Evolutionary conservation across 1,139 yeast genomes (phyloP).

Genomic region (Scheffersomyces titani): DNA sequence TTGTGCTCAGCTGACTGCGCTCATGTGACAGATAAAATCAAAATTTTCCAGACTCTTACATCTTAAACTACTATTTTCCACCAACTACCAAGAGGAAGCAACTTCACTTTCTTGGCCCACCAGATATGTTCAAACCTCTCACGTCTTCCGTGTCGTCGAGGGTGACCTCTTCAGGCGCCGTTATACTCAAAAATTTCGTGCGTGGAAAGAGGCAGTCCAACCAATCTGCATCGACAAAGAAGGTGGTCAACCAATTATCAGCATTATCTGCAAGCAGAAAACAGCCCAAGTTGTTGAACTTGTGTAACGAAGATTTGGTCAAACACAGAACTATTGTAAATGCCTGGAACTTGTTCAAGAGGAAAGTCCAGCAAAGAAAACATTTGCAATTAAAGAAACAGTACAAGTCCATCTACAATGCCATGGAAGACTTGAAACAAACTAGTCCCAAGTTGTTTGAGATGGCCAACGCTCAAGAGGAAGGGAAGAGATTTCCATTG

Average conservation of each 20-base stretch:
- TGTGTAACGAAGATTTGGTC: constrained; percentile 78
- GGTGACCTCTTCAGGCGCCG: background rate
- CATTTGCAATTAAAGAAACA: constrained; percentile 57
- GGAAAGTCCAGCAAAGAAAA: constrained; percentile 47
- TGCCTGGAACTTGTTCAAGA: constrained; percentile 75
- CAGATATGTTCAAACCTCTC: constrained; percentile 3
- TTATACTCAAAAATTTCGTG: constrained; percentile 22
- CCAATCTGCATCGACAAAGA: constrained; percentile 61
- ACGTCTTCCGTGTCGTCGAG: constrained; percentile 1
- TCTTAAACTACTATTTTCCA: background rate
- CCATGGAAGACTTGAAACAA: constrained; percentile 69
- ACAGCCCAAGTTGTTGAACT: constrained; percentile 77
- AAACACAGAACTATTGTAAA: constrained; percentile 82
- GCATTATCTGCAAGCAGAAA: constrained; percentile 86
- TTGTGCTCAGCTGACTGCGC: background rate
- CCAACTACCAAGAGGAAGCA: background rate
- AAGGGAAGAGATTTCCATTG: constrained; percentile 62
- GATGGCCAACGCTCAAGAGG: constrained; percentile 50
- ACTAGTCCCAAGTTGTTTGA: constrained; percentile 50
- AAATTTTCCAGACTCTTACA: background rate
- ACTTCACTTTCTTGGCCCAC: background rate
- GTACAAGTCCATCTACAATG: constrained; percentile 64
- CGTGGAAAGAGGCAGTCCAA: constrained; percentile 42
- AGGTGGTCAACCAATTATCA: constrained; percentile 72
- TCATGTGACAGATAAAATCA: background rate